Percentiles rank a stretch among this genome's conserved stretches.
These are phyloP conservation scores for Dictyostelium capitatum DNA, from an alignment of 78 protist genomes.

Conservation along the genomic window DNA sequence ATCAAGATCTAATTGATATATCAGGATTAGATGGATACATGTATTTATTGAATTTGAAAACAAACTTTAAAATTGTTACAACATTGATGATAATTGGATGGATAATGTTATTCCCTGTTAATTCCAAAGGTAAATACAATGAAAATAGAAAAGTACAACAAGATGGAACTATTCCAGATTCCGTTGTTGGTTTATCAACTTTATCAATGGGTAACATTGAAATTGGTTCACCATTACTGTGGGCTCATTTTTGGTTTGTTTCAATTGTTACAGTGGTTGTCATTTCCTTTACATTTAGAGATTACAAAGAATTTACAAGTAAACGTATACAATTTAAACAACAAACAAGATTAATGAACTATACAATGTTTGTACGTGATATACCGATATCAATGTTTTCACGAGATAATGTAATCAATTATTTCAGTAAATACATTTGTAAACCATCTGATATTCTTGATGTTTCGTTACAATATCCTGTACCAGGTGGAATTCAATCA, in stretches of 20 bases:
- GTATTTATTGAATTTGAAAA: neutral
- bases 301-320: neutral
- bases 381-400: neutral
- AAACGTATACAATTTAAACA: neutral
- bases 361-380: neutral
- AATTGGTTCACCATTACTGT: conserved; percentile 14
- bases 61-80: neutral
- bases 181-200: neutral
- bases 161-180: conserved; percentile 3
- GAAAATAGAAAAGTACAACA: neutral
- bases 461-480: neutral
- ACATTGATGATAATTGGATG: neutral
- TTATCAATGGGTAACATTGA: conserved; percentile 24
- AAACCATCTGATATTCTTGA: neutral
- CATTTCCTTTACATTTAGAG: neutral
- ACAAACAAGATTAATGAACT: neutral
- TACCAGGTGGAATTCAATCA: neutral
- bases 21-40: conserved; percentile 59
- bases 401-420: neutral
- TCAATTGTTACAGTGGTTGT: neutral
- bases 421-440: neutral
- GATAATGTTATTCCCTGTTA: conserved; percentile 22
- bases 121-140: conserved; percentile 14
- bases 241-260: conserved; percentile 13
- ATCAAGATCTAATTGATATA: neutral